Conservation (phyloP, 192 early-diverging fungal species). For the Obelidium mucronatum region DNA sequence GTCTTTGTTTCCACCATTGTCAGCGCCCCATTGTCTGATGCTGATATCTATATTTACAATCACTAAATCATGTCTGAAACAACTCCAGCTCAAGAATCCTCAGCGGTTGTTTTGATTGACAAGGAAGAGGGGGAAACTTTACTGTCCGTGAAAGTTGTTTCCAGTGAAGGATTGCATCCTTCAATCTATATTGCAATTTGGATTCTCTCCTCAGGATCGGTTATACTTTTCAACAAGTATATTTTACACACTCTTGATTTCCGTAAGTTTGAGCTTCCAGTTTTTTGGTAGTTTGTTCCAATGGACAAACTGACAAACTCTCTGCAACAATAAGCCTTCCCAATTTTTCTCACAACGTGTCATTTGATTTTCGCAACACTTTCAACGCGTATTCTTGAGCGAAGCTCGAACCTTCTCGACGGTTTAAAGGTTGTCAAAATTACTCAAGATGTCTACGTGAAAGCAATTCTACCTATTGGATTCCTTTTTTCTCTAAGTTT, state of each 20-base stretch:
- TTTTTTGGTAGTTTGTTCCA: neutral
- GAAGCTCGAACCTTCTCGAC: constrained; percentile 63
- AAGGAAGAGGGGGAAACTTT: too few relatives aligned
- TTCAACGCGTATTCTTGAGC: constrained; percentile 66
- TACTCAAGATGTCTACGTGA: constrained; percentile 64
- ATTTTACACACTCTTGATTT: constrained; percentile 27
- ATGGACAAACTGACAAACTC: neutral
- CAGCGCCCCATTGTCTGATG: neutral
- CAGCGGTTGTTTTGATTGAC: too few relatives aligned
- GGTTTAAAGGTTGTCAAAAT: constrained; percentile 66
- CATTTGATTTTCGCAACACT: constrained; percentile 51
- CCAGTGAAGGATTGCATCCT: too few relatives aligned
- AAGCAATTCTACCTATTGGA: constrained; percentile 44
- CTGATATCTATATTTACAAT: neutral
- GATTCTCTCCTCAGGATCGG: constrained; percentile 24
- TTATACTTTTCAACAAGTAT: constrained; percentile 35
- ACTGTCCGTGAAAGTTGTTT: too few relatives aligned
- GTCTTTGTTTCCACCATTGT: neutral
- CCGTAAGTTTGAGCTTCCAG: constrained; percentile 3
- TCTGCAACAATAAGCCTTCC: constrained; percentile 40
- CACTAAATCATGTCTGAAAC: too few relatives aligned
- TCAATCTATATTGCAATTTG: constrained; percentile 21
- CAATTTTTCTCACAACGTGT: constrained; percentile 49
- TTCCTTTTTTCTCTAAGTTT: constrained; percentile 36
- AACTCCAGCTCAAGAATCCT: neutral